A percentile compares a stretch with the other conserved stretches of the same genome.
phyloP scores from a whole-genome alignment of 208 protist species.

The Wallacemonas collosoma region DNA sequence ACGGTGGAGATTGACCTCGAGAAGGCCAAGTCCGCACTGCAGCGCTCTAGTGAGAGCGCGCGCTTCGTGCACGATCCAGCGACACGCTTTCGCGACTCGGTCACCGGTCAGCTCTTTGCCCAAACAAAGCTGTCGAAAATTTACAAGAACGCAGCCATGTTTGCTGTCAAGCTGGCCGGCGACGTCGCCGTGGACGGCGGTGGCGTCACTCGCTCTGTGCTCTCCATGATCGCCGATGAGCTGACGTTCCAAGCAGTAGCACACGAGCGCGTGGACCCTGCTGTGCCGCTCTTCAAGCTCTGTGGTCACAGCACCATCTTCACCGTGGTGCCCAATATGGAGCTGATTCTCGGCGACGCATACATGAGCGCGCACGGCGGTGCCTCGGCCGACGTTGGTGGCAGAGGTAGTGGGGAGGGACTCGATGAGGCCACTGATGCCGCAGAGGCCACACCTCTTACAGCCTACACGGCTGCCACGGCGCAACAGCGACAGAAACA shows the following conservation, averaged over 20 bases:
- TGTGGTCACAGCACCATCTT: conserved; percentile 82
- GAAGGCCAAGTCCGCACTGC: conserved; percentile 29
- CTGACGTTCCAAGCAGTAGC: conserved; percentile 61
- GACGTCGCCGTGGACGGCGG: conserved; percentile 75
- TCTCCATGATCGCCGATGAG: conserved; percentile 88
- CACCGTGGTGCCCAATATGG: conserved; percentile 85
- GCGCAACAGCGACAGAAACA: conserved; percentile 10
- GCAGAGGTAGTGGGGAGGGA: neutral
- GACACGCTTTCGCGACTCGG: conserved; percentile 21
- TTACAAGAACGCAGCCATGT: conserved; percentile 81
- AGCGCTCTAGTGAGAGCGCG: conserved; percentile 28
- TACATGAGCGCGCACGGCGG: neutral
- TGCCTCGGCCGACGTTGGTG: neutral
- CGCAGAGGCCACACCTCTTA: neutral
- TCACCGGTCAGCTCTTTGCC: conserved; percentile 71
- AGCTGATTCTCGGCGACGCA: conserved; percentile 42
- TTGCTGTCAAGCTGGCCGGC: conserved; percentile 64
- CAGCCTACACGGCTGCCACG: neutral
- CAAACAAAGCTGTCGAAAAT: conserved; percentile 66
- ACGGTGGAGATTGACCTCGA: conserved; percentile 62
- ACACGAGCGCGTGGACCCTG: conserved; percentile 59
- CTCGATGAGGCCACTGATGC: neutral
- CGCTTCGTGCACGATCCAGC: conserved; percentile 21
- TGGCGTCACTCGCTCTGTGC: conserved; percentile 81
- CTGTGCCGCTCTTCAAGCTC: conserved; percentile 81